phyloP scores from a whole-genome alignment of 768 basidiomycete genomes.

The Trametes cingulata region DNA sequence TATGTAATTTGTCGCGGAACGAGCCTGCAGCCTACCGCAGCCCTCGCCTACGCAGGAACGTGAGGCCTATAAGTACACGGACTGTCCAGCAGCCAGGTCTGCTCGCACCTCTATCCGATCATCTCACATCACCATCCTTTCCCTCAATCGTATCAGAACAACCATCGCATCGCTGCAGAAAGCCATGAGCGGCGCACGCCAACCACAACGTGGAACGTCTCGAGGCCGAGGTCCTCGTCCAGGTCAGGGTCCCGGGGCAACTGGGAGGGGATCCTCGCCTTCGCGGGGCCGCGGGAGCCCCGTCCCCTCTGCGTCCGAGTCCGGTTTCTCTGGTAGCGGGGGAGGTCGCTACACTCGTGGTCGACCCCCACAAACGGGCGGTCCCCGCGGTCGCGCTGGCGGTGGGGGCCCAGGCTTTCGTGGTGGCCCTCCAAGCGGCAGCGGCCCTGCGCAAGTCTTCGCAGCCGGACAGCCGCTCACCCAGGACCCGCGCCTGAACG shows the following conservation, averaged over 20 bases:
- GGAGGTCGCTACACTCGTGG: background rate
- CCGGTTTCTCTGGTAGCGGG: background rate
- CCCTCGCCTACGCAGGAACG: too few species aligned
- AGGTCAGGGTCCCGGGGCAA: slow-evolving; percentile 1
- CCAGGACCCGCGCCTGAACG: slow-evolving; percentile 12
- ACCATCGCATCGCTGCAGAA: too few species aligned
- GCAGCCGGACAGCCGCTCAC: slow-evolving; percentile 7
- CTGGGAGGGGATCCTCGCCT: slow-evolving; percentile 4
- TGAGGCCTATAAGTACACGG: background rate
- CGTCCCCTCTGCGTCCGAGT: background rate
- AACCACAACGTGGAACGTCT: background rate
- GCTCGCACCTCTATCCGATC: too few species aligned
- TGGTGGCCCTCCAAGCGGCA: slow-evolving; percentile 14
- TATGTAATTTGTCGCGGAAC: too few species aligned
- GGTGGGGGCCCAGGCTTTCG: slow-evolving; percentile 10
- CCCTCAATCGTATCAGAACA: too few species aligned
- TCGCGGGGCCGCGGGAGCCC: slow-evolving; percentile 11
- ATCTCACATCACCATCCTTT: too few species aligned
- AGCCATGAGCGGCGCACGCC: background rate
- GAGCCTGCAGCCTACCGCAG: too few species aligned
- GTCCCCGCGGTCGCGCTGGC: slow-evolving; percentile 4
- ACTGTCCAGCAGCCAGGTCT: too few species aligned
- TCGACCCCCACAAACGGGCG: background rate
- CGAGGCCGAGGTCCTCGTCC: slow-evolving; percentile 9
- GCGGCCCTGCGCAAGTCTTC: slow-evolving; percentile 22